Base-by-base conservation (phyloP, 129 eudicot species). In the Chrysanthemum seticuspe region DNA sequence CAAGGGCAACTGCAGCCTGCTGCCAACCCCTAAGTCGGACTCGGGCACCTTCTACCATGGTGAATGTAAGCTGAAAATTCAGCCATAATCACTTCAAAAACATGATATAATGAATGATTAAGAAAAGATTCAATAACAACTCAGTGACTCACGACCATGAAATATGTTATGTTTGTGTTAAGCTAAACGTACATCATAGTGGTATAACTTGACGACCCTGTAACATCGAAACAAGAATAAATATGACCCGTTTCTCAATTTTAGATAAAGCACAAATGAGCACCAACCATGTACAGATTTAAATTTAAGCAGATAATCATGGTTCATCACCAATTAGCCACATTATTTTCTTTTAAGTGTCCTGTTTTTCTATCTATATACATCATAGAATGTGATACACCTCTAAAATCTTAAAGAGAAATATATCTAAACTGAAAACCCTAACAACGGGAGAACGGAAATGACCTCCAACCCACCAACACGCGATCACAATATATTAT, bases 1-100 rank as follows among this genome's bases (percentile, higher is more conserved):
- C 98, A 71, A 89, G 73, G 60, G 98, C 96, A 80, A 92, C 98
- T 63, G 96, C 98, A 67, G 92, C 98, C 71, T 84, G 86, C 83
- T 92, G 98, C 96, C 91, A 92, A 34, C 89, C 91, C 74, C 87
- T 87, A 21, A 92, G 91, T 70, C 77, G 81, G 25, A 89, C 72
- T 44, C 85, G 89, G 23, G 88, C 89, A 2, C 91, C 81, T 71
- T 76, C 84, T 68, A 85, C 77, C 96, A 92, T 89, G 52, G 52
- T 40, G 59, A n/a, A 77, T 55, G 62, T 75, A 12, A 65, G 40
- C 69, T 60, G 66, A 74, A 64, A 68, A 27, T 59, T 62, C 25
- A 73, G 47, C 49, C 51, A 36, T 13, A 40, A 70, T n/a, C 48
- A n/a, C 21, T 40, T 73, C 40, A 63, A 40, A 48, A 7, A 13